Percentiles rank a stretch among this genome's conserved stretches.
Conservation (phyloP, 2,329 filamentous ascomycete species). For the Stagonosporopsis chrysanthemi region DNA sequence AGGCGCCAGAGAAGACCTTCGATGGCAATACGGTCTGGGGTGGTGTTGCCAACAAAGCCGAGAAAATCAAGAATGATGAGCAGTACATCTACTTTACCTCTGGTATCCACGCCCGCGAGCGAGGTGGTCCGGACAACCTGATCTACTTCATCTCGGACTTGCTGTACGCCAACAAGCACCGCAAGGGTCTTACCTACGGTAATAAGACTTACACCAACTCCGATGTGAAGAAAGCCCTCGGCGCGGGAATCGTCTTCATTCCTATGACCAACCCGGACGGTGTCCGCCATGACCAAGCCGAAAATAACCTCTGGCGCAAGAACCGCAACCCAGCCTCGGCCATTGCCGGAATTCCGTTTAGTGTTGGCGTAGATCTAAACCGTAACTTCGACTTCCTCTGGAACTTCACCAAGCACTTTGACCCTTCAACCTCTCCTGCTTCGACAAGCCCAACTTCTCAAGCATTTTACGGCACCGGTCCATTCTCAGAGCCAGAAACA, state of each 20-base stretch:
- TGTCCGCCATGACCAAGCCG: conserved; percentile 41
- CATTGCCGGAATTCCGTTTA: conserved; percentile 20
- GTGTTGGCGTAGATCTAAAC: conserved; percentile 43
- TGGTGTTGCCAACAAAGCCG: conserved; percentile 55
- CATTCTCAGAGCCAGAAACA: conserved; percentile 66
- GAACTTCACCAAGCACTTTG: conserved; percentile 60
- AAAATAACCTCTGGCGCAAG: conserved; percentile 45
- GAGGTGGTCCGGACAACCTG: conserved; percentile 64
- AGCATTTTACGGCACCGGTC: conserved; percentile 60
- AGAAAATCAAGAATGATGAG: conserved; percentile 50
- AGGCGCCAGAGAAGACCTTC: conserved; percentile 54
- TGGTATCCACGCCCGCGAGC: conserved; percentile 65
- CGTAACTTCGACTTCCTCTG: conserved; percentile 62
- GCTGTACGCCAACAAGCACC: conserved; percentile 60
- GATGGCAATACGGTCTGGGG: conserved; percentile 50
- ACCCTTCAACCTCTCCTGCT: conserved; percentile 48
- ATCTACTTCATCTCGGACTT: conserved; percentile 67
- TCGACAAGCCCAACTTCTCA: conserved; percentile 55
- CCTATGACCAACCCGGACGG: conserved; percentile 44
- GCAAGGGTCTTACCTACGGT: conserved; percentile 61
- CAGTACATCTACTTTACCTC: conserved; percentile 62
- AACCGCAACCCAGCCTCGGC: conserved; percentile 51
- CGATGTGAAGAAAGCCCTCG: conserved; percentile 61
- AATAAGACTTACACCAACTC: conserved; percentile 59
- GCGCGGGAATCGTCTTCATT: conserved; percentile 62